A percentile compares a stretch with the other conserved stretches of the same genome.
Evolutionary conservation across 176 grass and related monocot species (phyloP).

Genomic region (Raddia distichophylla): DNA sequence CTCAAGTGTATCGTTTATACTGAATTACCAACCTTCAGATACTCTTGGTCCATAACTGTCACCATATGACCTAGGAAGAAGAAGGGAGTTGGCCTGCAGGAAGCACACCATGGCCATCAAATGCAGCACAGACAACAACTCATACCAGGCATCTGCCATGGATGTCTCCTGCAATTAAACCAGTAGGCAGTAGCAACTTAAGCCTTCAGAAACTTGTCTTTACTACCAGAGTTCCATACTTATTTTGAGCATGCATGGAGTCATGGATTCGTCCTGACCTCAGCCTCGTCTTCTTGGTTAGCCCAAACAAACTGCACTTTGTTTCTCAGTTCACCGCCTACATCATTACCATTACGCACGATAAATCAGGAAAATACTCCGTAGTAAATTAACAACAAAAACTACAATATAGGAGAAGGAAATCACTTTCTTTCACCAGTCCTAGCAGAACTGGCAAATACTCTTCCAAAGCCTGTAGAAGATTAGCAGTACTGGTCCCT

Average conservation of each 20-base stretch:
- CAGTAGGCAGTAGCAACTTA: neutral
- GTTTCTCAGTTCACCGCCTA: slow-evolving; percentile 55
- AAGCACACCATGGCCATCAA: slow-evolving; percentile 80
- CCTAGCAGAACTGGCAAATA: slow-evolving; percentile 73
- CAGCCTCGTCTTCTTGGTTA: slow-evolving; percentile 72
- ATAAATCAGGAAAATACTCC: slow-evolving; percentile 1
- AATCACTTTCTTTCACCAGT: slow-evolving; percentile 60
- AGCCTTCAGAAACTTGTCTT: slow-evolving; percentile 9
- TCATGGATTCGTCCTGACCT: slow-evolving; percentile 39
- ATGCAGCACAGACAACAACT: slow-evolving; percentile 76
- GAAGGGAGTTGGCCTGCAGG: slow-evolving; percentile 64
- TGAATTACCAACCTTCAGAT: slow-evolving; percentile 62
- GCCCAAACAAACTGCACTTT: slow-evolving; percentile 69
- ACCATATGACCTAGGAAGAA: slow-evolving; percentile 65
- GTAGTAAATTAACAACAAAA: neutral
- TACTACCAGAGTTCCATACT: neutral
- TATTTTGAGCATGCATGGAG: neutral
- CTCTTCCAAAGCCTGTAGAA: slow-evolving; percentile 72
- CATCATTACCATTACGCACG: neutral
- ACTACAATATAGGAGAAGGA: neutral
- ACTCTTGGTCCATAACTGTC: slow-evolving; percentile 61
- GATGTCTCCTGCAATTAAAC: slow-evolving; percentile 68
- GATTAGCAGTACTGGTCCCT: slow-evolving; percentile 65
- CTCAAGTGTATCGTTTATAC: slow-evolving; percentile 2
- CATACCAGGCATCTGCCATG: slow-evolving; percentile 83